These are phyloP conservation scores for Prunus mira DNA, from an alignment of 306 rosid species.

Conservation along the genomic window DNA sequence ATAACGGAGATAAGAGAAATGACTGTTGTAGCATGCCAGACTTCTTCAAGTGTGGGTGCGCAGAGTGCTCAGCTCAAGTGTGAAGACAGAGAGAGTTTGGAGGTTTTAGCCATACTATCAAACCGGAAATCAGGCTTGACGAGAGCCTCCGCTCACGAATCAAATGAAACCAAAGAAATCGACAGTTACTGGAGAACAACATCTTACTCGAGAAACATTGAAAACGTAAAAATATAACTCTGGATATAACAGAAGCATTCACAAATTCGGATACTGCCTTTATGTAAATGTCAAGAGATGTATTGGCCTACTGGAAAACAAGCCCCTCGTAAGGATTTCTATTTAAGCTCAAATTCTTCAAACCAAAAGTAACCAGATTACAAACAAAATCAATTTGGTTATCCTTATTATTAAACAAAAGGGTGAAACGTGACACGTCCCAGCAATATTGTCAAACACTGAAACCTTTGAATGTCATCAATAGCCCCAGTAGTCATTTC, in stretches of 20 bases:
- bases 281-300: slow-evolving; percentile 4
- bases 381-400: slow-evolving; percentile 41
- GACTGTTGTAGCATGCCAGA: no score
- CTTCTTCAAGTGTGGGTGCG: no score
- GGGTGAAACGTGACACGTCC: slow-evolving; percentile 33
- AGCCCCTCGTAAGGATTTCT: slow-evolving; percentile 2
- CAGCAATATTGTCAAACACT: slow-evolving; percentile 30
- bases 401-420: slow-evolving; percentile 51
- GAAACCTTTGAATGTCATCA: slow-evolving; percentile 32
- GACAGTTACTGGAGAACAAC: neutral
- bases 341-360: slow-evolving; percentile 21
- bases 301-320: slow-evolving; percentile 9
- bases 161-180: neutral
- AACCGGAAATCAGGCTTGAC: neutral
- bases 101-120: neutral
- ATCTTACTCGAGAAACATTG: neutral
- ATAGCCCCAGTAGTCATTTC: slow-evolving; percentile 93
- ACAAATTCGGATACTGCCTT: slow-evolving; percentile 7
- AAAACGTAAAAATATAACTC: neutral
- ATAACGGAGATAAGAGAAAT: no score
- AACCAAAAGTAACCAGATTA: slow-evolving; percentile 31
- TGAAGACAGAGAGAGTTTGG: no score
- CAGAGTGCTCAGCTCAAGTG: neutral
- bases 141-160: neutral
- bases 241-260: slow-evolving; percentile 1